Evolutionary conservation across 768 basidiomycete genomes (phyloP).

Genomic region (Mrakia hoshinonis): DNA sequence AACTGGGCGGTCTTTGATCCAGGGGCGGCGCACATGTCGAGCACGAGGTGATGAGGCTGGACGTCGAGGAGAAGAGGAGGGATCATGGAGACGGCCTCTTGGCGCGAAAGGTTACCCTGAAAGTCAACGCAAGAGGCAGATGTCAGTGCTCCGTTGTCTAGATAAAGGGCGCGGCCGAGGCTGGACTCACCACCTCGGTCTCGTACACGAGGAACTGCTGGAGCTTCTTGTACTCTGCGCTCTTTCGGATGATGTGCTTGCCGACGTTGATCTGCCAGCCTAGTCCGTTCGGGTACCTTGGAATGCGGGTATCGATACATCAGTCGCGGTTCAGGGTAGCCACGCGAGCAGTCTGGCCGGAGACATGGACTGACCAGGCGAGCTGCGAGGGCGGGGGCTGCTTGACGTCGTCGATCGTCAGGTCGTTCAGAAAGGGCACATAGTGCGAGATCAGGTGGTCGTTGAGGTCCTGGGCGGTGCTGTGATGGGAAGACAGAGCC

Average conservation of each 20-base stretch:
- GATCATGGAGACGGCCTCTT: slow-evolving; percentile 99
- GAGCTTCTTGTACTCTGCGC: slow-evolving; percentile 83
- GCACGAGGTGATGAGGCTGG: slow-evolving; percentile 73
- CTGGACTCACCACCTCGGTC: slow-evolving; percentile 80
- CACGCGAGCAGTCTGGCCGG: neutral
- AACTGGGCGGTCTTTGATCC: slow-evolving; percentile 98
- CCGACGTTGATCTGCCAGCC: slow-evolving; percentile 94
- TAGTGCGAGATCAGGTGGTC: slow-evolving; percentile 65
- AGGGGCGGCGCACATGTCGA: slow-evolving; percentile 98
- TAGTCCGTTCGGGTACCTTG: slow-evolving; percentile 88
- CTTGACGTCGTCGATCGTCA: slow-evolving; percentile 52
- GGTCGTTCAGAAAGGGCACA: slow-evolving; percentile 48
- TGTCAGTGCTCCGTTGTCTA: neutral
- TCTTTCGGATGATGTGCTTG: slow-evolving; percentile 77
- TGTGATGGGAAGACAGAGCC: slow-evolving; percentile 31
- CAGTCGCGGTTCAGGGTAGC: neutral
- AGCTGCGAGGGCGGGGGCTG: slow-evolving; percentile 75
- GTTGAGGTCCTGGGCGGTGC: slow-evolving; percentile 58
- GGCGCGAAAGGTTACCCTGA: slow-evolving; percentile 88
- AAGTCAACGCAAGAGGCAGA: too few relatives aligned
- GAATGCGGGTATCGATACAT: neutral
- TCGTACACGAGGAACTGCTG: slow-evolving; percentile 95
- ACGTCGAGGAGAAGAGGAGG: slow-evolving; percentile 91
- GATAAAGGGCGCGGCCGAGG: neutral
- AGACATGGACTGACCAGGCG: slow-evolving; percentile 56